Conservation (phyloP, 345 rosid species). For the Euphorbia lathyris region DNA sequence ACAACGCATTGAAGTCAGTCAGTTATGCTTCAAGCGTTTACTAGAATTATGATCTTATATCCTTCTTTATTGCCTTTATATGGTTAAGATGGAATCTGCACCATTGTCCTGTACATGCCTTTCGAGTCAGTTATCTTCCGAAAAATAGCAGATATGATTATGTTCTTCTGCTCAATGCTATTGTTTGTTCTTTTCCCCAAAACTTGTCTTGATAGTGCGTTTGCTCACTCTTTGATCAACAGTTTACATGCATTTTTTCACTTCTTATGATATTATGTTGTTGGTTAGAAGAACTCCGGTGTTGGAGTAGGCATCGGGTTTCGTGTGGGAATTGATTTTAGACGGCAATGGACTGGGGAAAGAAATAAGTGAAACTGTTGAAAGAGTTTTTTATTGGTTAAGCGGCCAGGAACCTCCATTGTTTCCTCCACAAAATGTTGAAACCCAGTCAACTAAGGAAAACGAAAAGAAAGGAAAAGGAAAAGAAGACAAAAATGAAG, state of each 20-base stretch:
- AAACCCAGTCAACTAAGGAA: slow-evolving; percentile 34
- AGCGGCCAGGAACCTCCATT: slow-evolving; percentile 79
- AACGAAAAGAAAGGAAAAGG: slow-evolving; percentile 32
- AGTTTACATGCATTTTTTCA: not conserved
- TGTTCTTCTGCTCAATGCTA: not conserved
- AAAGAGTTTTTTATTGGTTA: slow-evolving; percentile 65
- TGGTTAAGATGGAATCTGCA: not conserved
- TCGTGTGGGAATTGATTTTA: slow-evolving; percentile 96
- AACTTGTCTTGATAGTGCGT: too few species aligned
- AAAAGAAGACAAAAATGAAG: slow-evolving; percentile 30
- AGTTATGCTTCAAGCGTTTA: not conserved
- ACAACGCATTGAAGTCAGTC: not conserved
- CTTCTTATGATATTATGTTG: not conserved
- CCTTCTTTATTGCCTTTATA: not conserved
- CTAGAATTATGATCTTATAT: not conserved
- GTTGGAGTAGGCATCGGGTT: slow-evolving; percentile 89
- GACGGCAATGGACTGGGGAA: slow-evolving; percentile 75
- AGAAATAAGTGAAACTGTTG: slow-evolving; percentile 51
- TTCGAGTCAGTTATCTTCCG: not conserved
- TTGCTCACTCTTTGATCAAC: not conserved
- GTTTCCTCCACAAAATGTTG: slow-evolving; percentile 42
- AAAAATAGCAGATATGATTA: too few species aligned
- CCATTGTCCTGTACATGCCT: not conserved
- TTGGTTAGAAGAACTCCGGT: slow-evolving; percentile 61
- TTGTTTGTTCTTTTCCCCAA: too few species aligned